phyloP scores from a whole-genome alignment of 2,329 filamentous ascomycete species.

The Colletotrichum cuscutae region DNA sequence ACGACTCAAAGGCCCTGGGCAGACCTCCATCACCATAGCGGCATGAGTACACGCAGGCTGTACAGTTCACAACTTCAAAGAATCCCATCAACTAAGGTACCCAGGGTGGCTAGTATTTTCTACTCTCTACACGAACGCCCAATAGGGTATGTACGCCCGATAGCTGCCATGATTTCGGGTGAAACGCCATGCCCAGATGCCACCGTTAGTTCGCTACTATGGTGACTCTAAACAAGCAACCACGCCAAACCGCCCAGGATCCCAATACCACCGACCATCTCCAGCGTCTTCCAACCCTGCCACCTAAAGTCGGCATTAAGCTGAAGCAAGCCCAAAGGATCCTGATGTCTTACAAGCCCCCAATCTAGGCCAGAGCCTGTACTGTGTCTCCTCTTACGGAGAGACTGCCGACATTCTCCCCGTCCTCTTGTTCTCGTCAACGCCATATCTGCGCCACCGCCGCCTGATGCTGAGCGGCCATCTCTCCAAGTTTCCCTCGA shows the following conservation, averaged over 20 bases:
- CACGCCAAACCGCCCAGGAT: slow-evolving; percentile 79
- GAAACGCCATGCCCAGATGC: too few species aligned
- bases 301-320: slow-evolving; percentile 74
- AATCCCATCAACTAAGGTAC: too few species aligned
- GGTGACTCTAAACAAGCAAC: slow-evolving; percentile 50
- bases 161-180: too few species aligned
- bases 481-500: slow-evolving; percentile 70
- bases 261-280: slow-evolving; percentile 79
- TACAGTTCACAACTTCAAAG: too few species aligned
- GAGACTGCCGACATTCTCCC: background rate
- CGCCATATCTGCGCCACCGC: slow-evolving; percentile 3
- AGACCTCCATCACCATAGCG: too few species aligned
- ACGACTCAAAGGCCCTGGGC: background rate
- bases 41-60: too few species aligned
- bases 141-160: too few species aligned
- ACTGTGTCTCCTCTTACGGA: slow-evolving; percentile 36
- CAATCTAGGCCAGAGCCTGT: slow-evolving; percentile 32
- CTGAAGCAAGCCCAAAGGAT: slow-evolving; percentile 82
- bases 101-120: too few species aligned
- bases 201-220: background rate
- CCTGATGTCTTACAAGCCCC: slow-evolving; percentile 64
- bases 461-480: background rate
- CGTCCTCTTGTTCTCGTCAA: slow-evolving; percentile 4
- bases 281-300: slow-evolving; percentile 74
- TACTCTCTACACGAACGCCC: too few species aligned